Conservation (phyloP, 2,329 filamentous ascomycete species). For the Fusarium oxysporum region DNA sequence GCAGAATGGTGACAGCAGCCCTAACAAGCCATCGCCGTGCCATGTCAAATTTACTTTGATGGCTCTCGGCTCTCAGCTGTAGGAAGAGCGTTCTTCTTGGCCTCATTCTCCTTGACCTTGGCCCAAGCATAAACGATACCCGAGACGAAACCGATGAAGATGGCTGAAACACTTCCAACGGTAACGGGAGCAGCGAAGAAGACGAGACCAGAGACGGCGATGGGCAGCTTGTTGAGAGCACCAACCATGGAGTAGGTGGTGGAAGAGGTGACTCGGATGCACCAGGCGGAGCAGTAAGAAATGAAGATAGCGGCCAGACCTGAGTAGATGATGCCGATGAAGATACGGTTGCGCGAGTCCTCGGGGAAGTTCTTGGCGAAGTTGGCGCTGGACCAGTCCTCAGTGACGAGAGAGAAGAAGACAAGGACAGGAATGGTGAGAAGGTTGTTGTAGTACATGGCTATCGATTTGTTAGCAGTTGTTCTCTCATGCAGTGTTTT, state of each 20-base stretch:
- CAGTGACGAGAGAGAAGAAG: constrained; percentile 81
- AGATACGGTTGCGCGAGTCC: constrained; percentile 80
- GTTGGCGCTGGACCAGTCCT: constrained; percentile 93
- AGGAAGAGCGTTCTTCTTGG: constrained; percentile 64
- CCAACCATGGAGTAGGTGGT: constrained; percentile 99
- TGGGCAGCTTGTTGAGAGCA: constrained; percentile 96
- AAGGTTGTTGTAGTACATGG: constrained; percentile 99
- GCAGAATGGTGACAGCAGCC: neutral
- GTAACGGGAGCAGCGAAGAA: constrained; percentile 98
- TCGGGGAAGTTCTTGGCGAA: constrained; percentile 87
- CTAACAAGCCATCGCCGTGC: neutral
- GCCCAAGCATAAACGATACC: constrained; percentile 92
- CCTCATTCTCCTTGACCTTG: constrained; percentile 67
- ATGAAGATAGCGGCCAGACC: constrained; percentile 95
- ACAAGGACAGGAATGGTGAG: constrained; percentile 94
- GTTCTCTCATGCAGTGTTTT: neutral
- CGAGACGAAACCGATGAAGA: constrained; percentile 89
- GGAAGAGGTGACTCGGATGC: constrained; percentile 95
- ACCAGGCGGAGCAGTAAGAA: constrained; percentile 98
- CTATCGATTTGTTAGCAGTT: constrained; percentile 61
- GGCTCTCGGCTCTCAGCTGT: constrained; percentile 60
- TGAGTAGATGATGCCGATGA: constrained; percentile 92
- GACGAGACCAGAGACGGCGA: constrained; percentile 89
- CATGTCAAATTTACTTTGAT: constrained; percentile 24
- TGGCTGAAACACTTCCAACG: constrained; percentile 92